phyloP scores from a whole-genome alignment of 2,329 filamentous ascomycete genomes.

The Diaporthe vexans region DNA sequence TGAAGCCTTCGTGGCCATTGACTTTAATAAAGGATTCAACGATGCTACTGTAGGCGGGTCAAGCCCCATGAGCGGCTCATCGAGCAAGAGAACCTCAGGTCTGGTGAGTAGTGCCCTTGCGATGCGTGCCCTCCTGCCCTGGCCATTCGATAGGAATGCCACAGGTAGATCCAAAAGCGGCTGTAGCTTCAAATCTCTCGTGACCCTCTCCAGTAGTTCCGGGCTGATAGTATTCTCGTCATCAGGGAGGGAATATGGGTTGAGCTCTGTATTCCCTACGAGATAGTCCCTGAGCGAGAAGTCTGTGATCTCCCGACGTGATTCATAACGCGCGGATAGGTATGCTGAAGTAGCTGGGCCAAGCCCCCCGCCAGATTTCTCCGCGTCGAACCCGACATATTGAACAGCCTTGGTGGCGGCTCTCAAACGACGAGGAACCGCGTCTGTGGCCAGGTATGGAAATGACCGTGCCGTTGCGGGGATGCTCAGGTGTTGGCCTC shows the following conservation, averaged over 20 bases:
- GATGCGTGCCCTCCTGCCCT: slow-evolving; percentile 88
- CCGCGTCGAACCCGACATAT: slow-evolving; percentile 91
- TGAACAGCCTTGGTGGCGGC: slow-evolving; percentile 79
- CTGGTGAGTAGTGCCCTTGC: slow-evolving; percentile 84
- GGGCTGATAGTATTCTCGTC: slow-evolving; percentile 64
- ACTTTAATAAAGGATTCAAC: slow-evolving; percentile 78
- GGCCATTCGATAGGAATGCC: slow-evolving; percentile 92
- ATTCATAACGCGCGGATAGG: slow-evolving; percentile 91
- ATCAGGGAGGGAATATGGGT: slow-evolving; percentile 72
- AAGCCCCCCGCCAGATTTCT: slow-evolving; percentile 68
- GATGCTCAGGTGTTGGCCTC: slow-evolving; percentile 80
- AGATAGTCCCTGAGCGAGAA: slow-evolving; percentile 88
- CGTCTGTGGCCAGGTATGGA: slow-evolving; percentile 79
- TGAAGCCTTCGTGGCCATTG: slow-evolving; percentile 74
- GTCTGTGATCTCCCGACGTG: slow-evolving; percentile 86
- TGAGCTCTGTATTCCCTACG: slow-evolving; percentile 85
- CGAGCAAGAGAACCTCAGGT: slow-evolving; percentile 86
- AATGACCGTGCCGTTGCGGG: slow-evolving; percentile 83
- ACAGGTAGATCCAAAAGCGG: slow-evolving; percentile 84
- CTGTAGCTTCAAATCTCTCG: slow-evolving; percentile 77
- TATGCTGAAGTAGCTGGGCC: slow-evolving; percentile 79
- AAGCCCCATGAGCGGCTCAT: slow-evolving; percentile 96
- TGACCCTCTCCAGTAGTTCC: slow-evolving; percentile 71
- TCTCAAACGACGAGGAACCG: slow-evolving; percentile 68
- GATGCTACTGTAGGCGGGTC: slow-evolving; percentile 85